Percentiles rank a stretch among this genome's conserved stretches.
Conservation (phyloP, 2,329 filamentous ascomycete species). For the Aspergillus sp. region DNA sequence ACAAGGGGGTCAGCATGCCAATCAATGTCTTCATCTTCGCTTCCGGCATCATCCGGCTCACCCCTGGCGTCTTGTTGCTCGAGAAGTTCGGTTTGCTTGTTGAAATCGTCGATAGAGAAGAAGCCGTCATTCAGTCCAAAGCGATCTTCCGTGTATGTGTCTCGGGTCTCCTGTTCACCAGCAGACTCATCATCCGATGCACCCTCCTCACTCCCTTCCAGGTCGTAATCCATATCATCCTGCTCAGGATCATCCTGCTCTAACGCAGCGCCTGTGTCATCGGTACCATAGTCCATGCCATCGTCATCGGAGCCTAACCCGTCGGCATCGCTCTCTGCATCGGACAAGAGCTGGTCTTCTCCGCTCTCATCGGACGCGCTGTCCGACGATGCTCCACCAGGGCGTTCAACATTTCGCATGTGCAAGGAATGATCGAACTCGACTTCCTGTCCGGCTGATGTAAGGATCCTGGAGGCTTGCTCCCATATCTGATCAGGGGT, state of each 20-base stretch:
- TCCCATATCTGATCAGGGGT: slow-evolving; percentile 90
- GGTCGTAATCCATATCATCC: slow-evolving; percentile 8
- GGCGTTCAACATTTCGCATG: slow-evolving; percentile 18
- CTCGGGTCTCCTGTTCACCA: slow-evolving; percentile 36
- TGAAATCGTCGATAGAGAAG: slow-evolving; percentile 97
- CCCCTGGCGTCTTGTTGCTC: slow-evolving; percentile 81
- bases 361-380: slow-evolving; percentile 13
- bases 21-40: slow-evolving; percentile 79
- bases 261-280: neutral
- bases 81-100: slow-evolving; percentile 84
- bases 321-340: slow-evolving; percentile 15
- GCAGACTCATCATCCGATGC: slow-evolving; percentile 23
- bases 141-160: slow-evolving; percentile 67
- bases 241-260: neutral
- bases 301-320: slow-evolving; percentile 12
- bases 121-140: slow-evolving; percentile 94
- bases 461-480: slow-evolving; percentile 81
- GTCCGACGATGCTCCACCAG: neutral
- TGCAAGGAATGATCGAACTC: slow-evolving; percentile 46
- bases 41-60: slow-evolving; percentile 70
- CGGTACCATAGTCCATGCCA: neutral
- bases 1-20: slow-evolving; percentile 78
- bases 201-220: slow-evolving; percentile 11
- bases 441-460: slow-evolving; percentile 58
- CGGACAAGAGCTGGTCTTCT: slow-evolving; percentile 2